A percentile compares a stretch with the other conserved stretches of the same genome.
Evolutionary conservation across 805 yeast genomes (phyloP).

Genomic region (Komagataella kurtzmanii): DNA sequence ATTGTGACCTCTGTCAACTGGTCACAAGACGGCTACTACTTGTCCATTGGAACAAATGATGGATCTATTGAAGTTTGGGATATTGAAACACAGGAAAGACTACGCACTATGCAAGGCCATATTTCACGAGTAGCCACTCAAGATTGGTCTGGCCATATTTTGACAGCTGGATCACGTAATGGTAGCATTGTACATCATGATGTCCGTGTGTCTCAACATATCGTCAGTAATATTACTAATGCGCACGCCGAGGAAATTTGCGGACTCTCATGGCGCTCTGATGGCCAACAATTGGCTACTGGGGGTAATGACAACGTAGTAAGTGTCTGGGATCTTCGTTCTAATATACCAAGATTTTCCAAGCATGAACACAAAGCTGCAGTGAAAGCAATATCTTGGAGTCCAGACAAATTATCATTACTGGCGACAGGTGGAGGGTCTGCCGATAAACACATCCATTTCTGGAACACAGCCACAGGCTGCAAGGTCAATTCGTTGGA

Average conservation of each 20-base stretch:
- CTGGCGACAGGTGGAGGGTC: slow-evolving; percentile 98
- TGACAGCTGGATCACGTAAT: slow-evolving; percentile 78
- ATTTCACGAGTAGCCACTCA: slow-evolving; percentile 73
- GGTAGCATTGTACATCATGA: slow-evolving; percentile 84
- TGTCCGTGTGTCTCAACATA: slow-evolving; percentile 73
- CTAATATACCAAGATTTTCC: slow-evolving; percentile 51
- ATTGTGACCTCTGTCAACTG: slow-evolving; percentile 66
- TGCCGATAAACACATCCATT: slow-evolving; percentile 74
- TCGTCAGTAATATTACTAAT: slow-evolving; percentile 35
- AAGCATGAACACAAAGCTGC: slow-evolving; percentile 85
- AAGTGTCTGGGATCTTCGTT: slow-evolving; percentile 83
- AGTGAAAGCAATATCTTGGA: slow-evolving; percentile 90
- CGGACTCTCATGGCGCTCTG: slow-evolving; percentile 75
- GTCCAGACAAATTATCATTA: slow-evolving; percentile 71
- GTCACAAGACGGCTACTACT: slow-evolving; percentile 83
- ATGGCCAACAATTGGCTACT: slow-evolving; percentile 75
- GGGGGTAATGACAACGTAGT: slow-evolving; percentile 95
- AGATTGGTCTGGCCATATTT: slow-evolving; percentile 70
- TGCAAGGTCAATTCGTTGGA: slow-evolving; percentile 75
- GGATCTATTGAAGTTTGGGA: slow-evolving; percentile 93
- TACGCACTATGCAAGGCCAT: slow-evolving; percentile 67
- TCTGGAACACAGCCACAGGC: slow-evolving; percentile 93
- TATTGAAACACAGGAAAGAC: slow-evolving; percentile 56
- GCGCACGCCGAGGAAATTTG: slow-evolving; percentile 85
- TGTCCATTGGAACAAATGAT: slow-evolving; percentile 72